phyloP scores from a whole-genome alignment of 164 flowering plant genomes.

The Dillenia turbinata region DNA sequence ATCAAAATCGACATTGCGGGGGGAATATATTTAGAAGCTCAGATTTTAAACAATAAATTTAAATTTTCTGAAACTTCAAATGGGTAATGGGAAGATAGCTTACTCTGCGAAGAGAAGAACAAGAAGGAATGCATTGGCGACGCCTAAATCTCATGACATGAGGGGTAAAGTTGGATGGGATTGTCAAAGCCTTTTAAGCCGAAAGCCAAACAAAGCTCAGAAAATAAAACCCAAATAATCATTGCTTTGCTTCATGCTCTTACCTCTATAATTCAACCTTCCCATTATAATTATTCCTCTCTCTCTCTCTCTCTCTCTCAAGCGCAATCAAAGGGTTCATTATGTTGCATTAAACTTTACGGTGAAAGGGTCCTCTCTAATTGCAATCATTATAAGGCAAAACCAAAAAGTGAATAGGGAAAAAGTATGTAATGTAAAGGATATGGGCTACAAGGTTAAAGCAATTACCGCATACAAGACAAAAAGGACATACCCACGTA shows the following conservation, averaged over 20 bases:
- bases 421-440: too few species aligned
- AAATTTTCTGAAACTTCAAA: too few species aligned
- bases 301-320: conserved; percentile 2
- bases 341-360: conserved; percentile 8
- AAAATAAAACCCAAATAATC: conserved; percentile 20
- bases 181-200: conserved; percentile 16
- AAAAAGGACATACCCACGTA: too few species aligned
- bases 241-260: conserved; percentile 38
- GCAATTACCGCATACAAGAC: too few species aligned
- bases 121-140: conserved; percentile 61
- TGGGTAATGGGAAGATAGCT: background rate
- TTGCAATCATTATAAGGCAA: too few species aligned
- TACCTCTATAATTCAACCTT: conserved; percentile 27
- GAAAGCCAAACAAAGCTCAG: conserved; percentile 11
- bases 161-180: conserved; percentile 18
- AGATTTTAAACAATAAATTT: background rate
- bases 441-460: too few species aligned
- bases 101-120: conserved; percentile 57
- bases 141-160: conserved; percentile 69
- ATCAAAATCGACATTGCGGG: too few species aligned
- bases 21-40: too few species aligned
- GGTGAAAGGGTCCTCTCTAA: background rate
- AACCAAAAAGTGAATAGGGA: too few species aligned
- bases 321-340: conserved; percentile 34
- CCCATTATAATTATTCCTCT: conserved; percentile 20